phyloP scores from a whole-genome alignment of 2,329 filamentous ascomycete genomes.

The Sarocladiaceae sp. region DNA sequence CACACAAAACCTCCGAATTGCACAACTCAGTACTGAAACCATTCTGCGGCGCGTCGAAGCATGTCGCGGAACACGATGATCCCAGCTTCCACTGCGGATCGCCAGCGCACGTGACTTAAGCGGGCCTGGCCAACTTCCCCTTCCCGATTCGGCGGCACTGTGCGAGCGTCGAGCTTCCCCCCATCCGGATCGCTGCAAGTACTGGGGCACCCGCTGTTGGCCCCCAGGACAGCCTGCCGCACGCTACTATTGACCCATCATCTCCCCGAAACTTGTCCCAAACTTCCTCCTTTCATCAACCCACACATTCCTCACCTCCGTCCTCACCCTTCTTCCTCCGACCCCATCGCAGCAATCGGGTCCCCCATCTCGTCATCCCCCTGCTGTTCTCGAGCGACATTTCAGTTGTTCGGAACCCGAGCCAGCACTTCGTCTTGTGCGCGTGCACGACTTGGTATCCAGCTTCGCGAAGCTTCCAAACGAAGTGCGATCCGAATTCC shows the following conservation, averaged over 20 bases:
- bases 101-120: constrained; percentile 5
- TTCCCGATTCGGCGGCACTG: not conserved
- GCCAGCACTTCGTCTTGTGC: not conserved
- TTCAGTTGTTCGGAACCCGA: not conserved
- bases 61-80: not conserved
- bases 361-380: not conserved
- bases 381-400: too few relatives aligned
- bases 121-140: not conserved
- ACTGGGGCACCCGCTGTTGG: too few relatives aligned
- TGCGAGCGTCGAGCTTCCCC: not conserved
- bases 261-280: constrained; percentile 7
- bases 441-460: not conserved
- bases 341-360: not conserved
- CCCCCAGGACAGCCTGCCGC: not conserved
- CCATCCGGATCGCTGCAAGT: constrained; percentile 1
- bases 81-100: constrained; percentile 7
- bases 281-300: constrained; percentile 7
- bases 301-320: not conserved
- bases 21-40: not conserved
- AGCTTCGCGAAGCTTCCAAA: constrained; percentile 2
- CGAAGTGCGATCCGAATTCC: not conserved
- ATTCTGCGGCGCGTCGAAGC: constrained; percentile 1
- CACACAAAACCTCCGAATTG: too few relatives aligned
- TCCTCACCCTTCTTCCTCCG: not conserved
- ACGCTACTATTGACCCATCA: not conserved